Conservation (phyloP, 225 moss, liverwort and hornwort genomes). For the Marchantia paleacea region DNA sequence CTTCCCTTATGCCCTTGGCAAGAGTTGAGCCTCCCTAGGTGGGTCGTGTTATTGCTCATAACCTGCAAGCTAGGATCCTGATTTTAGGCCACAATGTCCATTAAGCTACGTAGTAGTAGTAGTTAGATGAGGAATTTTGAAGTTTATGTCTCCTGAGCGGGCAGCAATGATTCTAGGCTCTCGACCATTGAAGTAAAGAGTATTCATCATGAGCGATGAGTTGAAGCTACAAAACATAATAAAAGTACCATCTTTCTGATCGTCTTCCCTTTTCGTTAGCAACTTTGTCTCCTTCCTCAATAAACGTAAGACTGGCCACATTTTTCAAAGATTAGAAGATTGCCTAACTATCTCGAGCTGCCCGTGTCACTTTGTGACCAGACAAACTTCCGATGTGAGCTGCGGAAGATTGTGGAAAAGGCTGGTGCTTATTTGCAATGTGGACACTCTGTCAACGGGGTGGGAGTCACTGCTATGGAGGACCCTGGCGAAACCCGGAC, state of each 20-base stretch:
- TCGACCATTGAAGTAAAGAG: background rate
- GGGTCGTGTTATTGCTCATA: conserved; percentile 17
- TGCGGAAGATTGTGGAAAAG: conserved; percentile 15
- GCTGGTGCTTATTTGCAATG: background rate
- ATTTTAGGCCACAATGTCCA: conserved; percentile 19
- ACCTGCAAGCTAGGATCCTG: conserved; percentile 1
- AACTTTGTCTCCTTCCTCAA: background rate
- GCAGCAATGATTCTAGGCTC: background rate
- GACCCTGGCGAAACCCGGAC: background rate
- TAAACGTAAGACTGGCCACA: too few species aligned
- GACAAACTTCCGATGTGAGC: background rate
- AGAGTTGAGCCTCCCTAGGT: conserved; percentile 6
- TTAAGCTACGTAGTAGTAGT: background rate
- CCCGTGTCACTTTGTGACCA: conserved; percentile 10
- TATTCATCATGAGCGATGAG: conserved; percentile 10
- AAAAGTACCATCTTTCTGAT: conserved; percentile 8
- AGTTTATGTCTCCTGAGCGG: background rate
- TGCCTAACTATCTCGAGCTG: conserved; percentile 5
- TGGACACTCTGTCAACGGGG: background rate
- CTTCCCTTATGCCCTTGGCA: background rate
- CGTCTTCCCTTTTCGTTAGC: background rate
- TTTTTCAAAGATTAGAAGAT: background rate
- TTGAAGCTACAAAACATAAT: conserved; percentile 12
- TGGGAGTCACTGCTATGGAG: background rate
- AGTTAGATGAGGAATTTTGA: conserved; percentile 7